Evolutionary conservation across 805 yeast species (phyloP), one percentile per base, ranked within the genome.

Genomic region (Saturnispora kantuleensis): DNA sequence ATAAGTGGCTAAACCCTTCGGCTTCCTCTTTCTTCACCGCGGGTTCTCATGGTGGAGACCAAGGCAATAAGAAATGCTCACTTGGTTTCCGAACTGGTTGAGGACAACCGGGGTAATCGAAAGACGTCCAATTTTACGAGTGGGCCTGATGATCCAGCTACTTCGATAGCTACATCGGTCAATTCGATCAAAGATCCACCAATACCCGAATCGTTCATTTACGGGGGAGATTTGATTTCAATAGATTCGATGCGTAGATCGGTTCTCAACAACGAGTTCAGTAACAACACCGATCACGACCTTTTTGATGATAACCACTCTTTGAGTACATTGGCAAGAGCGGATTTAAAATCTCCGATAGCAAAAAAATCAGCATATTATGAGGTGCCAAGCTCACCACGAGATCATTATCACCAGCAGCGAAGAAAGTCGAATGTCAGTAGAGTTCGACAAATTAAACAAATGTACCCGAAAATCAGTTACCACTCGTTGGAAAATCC

Each of bases 181-280:
- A 4, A 21, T 21, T 21, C 26, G 26, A 21, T 21, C 26, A 21
- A 21, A 21, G 26, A 21, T 21, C 26, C 26, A 33, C 21, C 39
- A 12, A 55, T 50, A n/a, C 52, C 47, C 10, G 65, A 61, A 43
- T 59, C 58, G 12, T 60, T 60, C 46, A 58, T 59, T 2, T 59
- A 59, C 33, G 38, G 52, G 26, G 26, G 26, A 34, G 56, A 53
- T 45, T n/a, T 44, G 34, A 43, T 43, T 21, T 52, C 52, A 4
- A 34, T 50, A 15, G 48, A 46, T 41, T 47, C 15, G 6, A 21
- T 21, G 26, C 6, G 26, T 21, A 21, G 26, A 21, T 21, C 26
- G 26, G 26, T 21, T 21, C 6, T 21, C 26, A 21, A 21, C 26
- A 21, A 21, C 8, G 26, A 21, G 26, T 21, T 21, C 8, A 21